These are phyloP conservation scores for Syncephalastrum sp. DNA, from an alignment of 371 early-diverging fungal genomes.

Conservation along the genomic window DNA sequence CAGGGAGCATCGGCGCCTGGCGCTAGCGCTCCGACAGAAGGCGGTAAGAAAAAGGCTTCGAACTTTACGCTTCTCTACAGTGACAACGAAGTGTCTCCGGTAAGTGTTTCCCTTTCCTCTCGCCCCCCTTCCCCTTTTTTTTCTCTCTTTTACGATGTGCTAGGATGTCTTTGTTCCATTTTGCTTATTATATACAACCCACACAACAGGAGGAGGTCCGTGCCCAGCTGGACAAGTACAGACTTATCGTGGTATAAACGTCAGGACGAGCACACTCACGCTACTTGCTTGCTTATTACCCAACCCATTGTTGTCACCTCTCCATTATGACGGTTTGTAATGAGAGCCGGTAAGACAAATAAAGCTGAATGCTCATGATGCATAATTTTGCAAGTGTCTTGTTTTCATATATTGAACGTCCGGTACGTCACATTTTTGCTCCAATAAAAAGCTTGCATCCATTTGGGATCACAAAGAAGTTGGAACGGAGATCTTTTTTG, in stretches of 20 bases:
- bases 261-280: neutral
- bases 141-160: neutral
- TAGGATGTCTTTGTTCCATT: no score
- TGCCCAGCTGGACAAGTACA: constrained; percentile 18
- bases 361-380: constrained; percentile 1
- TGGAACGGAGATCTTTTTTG: no score
- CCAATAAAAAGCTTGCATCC: no score
- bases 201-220: constrained; percentile 18
- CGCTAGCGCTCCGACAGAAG: constrained; percentile 9
- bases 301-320: no score
- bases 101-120: constrained; percentile 10
- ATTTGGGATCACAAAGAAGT: no score
- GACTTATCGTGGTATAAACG: constrained; percentile 8
- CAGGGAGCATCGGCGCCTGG: constrained; percentile 4
- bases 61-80: constrained; percentile 40
- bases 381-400: no score
- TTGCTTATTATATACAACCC: no score
- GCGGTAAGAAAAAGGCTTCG: constrained; percentile 39
- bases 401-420: no score
- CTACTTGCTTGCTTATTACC: no score
- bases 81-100: constrained; percentile 40
- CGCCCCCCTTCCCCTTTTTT: neutral
- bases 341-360: constrained; percentile 8
- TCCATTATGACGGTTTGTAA: constrained; percentile 7
- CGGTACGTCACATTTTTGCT: no score